These are phyloP conservation scores for Casaregolazyma suthepensis DNA, from an alignment of 1,139 yeast species.

Conservation along the genomic window DNA sequence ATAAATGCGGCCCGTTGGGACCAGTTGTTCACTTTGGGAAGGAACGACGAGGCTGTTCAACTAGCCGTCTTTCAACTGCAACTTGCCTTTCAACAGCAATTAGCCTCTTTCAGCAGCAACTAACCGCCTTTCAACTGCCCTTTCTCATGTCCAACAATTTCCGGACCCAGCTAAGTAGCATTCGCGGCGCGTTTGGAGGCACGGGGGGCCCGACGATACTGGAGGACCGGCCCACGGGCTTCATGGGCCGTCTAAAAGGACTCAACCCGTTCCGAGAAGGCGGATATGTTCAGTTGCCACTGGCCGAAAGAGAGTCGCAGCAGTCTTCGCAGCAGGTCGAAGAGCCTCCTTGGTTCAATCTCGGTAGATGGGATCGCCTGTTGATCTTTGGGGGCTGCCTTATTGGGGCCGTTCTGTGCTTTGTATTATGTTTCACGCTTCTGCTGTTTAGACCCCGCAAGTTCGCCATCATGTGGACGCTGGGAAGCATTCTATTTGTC, in stretches of 20 bases:
- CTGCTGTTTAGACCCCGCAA: constrained; percentile 85
- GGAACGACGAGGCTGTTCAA: background rate
- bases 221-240: constrained; percentile 28
- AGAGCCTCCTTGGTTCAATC: constrained; percentile 54
- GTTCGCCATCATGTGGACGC: constrained; percentile 78
- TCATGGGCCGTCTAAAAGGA: constrained; percentile 37
- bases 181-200: constrained; percentile 26
- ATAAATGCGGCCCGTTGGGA: background rate
- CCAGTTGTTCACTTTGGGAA: background rate
- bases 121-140: background rate
- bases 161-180: constrained; percentile 29
- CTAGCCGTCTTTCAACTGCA: too few relatives aligned
- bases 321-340: constrained; percentile 30
- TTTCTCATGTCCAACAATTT: constrained; percentile 28
- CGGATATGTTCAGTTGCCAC: constrained; percentile 48
- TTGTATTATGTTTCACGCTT: constrained; percentile 77
- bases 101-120: too few relatives aligned
- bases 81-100: too few relatives aligned
- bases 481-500: constrained; percentile 83
- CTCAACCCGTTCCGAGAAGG: constrained; percentile 37
- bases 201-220: constrained; percentile 22
- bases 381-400: constrained; percentile 74
- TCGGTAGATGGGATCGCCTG: constrained; percentile 75
- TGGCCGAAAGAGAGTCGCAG: constrained; percentile 45
- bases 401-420: constrained; percentile 70